Percentiles rank a stretch among this genome's conserved stretches.
phyloP scores from a whole-genome alignment of 805 yeast species.

The Schwanniomyces pseudopolymorphus region DNA sequence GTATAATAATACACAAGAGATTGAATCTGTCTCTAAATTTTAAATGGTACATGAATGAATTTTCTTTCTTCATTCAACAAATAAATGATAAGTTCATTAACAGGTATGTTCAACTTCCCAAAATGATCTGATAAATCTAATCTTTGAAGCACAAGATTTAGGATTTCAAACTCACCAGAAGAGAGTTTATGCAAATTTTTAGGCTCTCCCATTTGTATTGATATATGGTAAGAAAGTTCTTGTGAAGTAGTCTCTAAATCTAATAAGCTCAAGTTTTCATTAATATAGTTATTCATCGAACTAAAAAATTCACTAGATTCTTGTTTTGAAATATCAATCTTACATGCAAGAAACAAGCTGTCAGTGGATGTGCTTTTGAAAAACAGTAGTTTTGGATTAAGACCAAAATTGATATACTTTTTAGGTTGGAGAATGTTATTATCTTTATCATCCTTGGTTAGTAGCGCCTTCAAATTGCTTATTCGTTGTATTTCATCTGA shows the following conservation, averaged over 20 bases:
- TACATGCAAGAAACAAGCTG: slow-evolving; percentile 7
- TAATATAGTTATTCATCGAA: neutral
- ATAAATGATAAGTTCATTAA: slow-evolving; percentile 5
- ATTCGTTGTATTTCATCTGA: slow-evolving; percentile 5
- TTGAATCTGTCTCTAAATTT: neutral
- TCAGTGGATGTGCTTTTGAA: slow-evolving; percentile 7
- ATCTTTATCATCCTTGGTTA: slow-evolving; percentile 2
- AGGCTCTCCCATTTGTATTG: slow-evolving; percentile 8
- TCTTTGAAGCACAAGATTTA: slow-evolving; percentile 1
- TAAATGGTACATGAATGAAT: slow-evolving; percentile 6
- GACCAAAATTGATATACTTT: slow-evolving; percentile 6
- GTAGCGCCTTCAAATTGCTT: slow-evolving; percentile 5
- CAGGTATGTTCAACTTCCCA: neutral
- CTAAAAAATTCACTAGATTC: slow-evolving; percentile 4
- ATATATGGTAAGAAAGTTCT: slow-evolving; percentile 5
- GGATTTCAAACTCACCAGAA: slow-evolving; percentile 1
- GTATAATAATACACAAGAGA: neutral
- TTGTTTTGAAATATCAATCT: neutral
- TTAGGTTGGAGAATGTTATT: slow-evolving; percentile 1
- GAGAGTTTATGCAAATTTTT: slow-evolving; percentile 4
- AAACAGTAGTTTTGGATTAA: slow-evolving; percentile 3
- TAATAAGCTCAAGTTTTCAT: slow-evolving; percentile 6
- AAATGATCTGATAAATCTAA: slow-evolving; percentile 5
- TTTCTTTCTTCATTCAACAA: slow-evolving; percentile 4
- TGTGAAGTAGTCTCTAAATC: slow-evolving; percentile 1